Base-by-base conservation (phyloP, 495 filamentous ascomycete genomes). In the Platismatia glauca region DNA sequence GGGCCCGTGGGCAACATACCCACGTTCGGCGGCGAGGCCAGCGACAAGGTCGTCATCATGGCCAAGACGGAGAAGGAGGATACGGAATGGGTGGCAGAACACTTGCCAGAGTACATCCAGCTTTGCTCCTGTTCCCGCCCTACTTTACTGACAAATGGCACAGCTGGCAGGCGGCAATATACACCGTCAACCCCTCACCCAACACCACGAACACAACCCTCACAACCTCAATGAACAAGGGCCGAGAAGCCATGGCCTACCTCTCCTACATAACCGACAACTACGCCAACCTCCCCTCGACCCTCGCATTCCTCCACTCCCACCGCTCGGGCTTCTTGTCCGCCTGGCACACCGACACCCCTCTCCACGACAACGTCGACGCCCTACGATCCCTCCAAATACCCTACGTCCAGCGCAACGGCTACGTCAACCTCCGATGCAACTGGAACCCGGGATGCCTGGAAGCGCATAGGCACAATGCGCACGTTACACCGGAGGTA, bases 161-260 rank as follows among this genome's bases (percentile, higher is more conserved):
- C 57, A 80, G 78, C 64, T 80, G 77, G 77, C 72, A 74, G 46
- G 68, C 70, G 39, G 76, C 76, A 59, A 72, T 87, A 46, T 90
- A 89, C 69, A 77, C 78, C 33, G 83, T 81, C 56, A 82, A 89
- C 55, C 69, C 80, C 82, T 60, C 78, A 76, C 58, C 78, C 78
- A 46, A 71, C 69, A 1, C 78, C 82, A 9, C 60, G 5, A 16
- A n/a, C 29, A 64, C 61, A 1, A 58, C 46, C 52, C 71, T 71
- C 50, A 60, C 43, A 3, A 71, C 76, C 11, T 64, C 74, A 33
- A 56, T 71, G 35, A 80, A 80, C 66, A 80, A 81, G 65, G 78
- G 78, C 68, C 72, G 73, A 63, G 78, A 79, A 66, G 68, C 72
- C 61, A 80, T 77, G 64, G 70, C 74, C 55, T 82, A 82, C 61